Evolutionary conservation across 2,329 filamentous ascomycete genomes (phyloP).

Genomic region (Thelonectria blattea): DNA sequence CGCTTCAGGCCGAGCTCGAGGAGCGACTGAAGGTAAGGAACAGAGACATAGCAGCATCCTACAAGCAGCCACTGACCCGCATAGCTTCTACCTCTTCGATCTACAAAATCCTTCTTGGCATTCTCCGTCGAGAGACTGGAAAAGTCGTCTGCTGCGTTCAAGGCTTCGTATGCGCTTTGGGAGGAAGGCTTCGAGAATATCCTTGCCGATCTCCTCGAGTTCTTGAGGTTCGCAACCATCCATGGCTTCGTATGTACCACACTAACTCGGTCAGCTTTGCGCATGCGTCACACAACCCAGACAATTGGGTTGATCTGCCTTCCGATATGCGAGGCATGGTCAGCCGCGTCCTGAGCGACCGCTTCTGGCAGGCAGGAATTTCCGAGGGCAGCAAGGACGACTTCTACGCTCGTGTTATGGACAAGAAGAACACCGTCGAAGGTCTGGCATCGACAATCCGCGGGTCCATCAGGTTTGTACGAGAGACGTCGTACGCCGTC

Average conservation of each 20-base stretch:
- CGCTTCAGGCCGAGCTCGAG: slow-evolving; percentile 79
- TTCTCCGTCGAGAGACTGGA: slow-evolving; percentile 91
- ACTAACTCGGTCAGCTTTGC: slow-evolving; percentile 65
- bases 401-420: slow-evolving; percentile 90
- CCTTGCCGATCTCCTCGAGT: slow-evolving; percentile 83
- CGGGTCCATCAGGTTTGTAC: slow-evolving; percentile 84
- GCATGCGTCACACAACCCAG: slow-evolving; percentile 87
- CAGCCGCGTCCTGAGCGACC: slow-evolving; percentile 83
- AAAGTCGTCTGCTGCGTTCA: slow-evolving; percentile 73
- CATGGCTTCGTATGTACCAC: neutral
- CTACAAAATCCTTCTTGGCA: slow-evolving; percentile 90
- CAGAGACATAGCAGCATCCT: neutral
- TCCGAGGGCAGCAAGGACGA: slow-evolving; percentile 95
- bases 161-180: slow-evolving; percentile 83
- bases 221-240: slow-evolving; percentile 65
- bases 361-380: slow-evolving; percentile 98
- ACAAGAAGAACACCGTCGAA: slow-evolving; percentile 88
- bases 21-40: slow-evolving; percentile 69
- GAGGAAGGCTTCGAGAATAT: slow-evolving; percentile 80
- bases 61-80: slow-evolving; percentile 18
- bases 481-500: slow-evolving; percentile 93
- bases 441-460: slow-evolving; percentile 93
- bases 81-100: slow-evolving; percentile 76
- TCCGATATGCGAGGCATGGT: slow-evolving; percentile 79
- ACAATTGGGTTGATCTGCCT: slow-evolving; percentile 81